Evolutionary conservation across 306 rosid genomes (phyloP), one percentile per base, ranked within the genome.

Genomic region (Dryas drummondii): DNA sequence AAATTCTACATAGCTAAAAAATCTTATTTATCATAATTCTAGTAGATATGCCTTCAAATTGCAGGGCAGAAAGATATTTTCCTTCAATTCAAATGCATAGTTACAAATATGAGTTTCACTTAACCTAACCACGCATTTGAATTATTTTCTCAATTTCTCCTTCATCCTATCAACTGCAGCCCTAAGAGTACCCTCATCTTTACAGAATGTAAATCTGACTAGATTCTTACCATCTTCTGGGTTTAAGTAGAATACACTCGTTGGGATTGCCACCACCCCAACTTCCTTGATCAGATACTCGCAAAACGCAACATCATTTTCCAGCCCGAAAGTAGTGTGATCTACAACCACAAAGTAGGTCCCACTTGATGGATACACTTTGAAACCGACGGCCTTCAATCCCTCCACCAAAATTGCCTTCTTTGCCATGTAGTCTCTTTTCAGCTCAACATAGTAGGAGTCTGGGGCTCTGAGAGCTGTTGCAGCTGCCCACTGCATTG

Each of bases 201-300:
- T 94, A 86, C 93, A 86, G 85, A 94, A 94, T 4, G 99, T 86
- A 57, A 94, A 94, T 68, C 99, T 84, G 37, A 94, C 92, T 1
- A 94, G 84, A 73, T 94, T 86, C 87, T 92, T 94, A 32, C 99
- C 99, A 2, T 94, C 97, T 84, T 90, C 99, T 45, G 98, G 99
- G 81, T 94, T 87, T 41, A 94, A 81, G 86, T 90, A 94, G 82
- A 94, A 94, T 1, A 87, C 97, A 69, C 97, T 94, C 37, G 97
- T 89, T 5, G 99, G 99, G 44, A 94, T 94, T 64, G 98, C 99
- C 66, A 85, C 99, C 13, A 94, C 98, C 57, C 99, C 98, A 19
- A 94, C 92, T 80, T 92, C 98, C 82, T 90, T 90, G 68, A 92
- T 89, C 59, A 92, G 86, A 86, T 92, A 90, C 82, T 94, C 97